Conservation (phyloP, 768 basidiomycete species). For the Favolaschia claudopus region DNA sequence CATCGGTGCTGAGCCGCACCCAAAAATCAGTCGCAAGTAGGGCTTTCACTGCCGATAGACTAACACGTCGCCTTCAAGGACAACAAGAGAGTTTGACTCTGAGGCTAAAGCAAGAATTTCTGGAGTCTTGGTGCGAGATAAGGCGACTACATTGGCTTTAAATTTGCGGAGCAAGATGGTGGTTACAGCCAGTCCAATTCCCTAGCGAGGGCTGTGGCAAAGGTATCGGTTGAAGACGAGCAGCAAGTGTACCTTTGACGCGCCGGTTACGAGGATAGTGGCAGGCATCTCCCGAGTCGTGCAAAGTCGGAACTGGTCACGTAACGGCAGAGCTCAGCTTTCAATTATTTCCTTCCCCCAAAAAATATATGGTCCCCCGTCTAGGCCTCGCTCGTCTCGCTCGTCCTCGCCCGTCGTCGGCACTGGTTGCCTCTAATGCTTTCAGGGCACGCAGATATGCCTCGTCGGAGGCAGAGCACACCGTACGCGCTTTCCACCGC, state of each 20-base stretch:
- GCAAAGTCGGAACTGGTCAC: constrained; percentile 25
- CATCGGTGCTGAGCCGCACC: constrained; percentile 59
- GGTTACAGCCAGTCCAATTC: constrained; percentile 83
- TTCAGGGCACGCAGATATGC: constrained; percentile 68
- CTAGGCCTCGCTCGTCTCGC: constrained; percentile 70
- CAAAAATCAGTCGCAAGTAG: constrained; percentile 15
- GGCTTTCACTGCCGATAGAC: constrained; percentile 37
- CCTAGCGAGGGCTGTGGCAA: constrained; percentile 42
- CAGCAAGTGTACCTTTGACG: constrained; percentile 64
- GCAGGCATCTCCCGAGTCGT: constrained; percentile 43
- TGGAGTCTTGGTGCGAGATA: constrained; percentile 75
- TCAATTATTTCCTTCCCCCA: constrained; percentile 38
- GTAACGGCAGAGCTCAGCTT: constrained; percentile 28
- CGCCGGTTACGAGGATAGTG: constrained; percentile 84
- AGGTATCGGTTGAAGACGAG: constrained; percentile 1
- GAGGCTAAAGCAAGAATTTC: constrained; percentile 64
- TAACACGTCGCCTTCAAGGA: constrained; percentile 79
- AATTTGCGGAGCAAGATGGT: constrained; percentile 68
- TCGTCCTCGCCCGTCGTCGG: constrained; percentile 56
- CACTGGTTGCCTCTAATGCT: constrained; percentile 49
- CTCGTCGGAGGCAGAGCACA: constrained; percentile 55
- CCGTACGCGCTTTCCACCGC: constrained; percentile 38
- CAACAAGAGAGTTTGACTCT: constrained; percentile 55
- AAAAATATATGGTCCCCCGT: constrained; percentile 67
- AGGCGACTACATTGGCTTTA: constrained; percentile 73